Evolutionary conservation across 305 asterid genomes (phyloP).

Genomic region (Fraxinus platypoda): DNA sequence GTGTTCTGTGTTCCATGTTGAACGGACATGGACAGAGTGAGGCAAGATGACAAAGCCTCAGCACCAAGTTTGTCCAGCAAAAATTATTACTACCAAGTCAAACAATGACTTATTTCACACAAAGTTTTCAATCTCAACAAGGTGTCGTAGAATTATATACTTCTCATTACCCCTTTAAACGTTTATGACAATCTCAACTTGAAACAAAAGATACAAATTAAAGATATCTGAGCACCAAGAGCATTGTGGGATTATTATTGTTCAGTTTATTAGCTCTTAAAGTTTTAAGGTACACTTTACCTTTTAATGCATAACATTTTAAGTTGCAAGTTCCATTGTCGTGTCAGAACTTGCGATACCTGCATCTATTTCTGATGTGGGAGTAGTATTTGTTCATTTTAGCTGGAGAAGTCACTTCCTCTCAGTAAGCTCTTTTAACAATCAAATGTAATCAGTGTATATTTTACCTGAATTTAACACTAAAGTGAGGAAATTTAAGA

Average conservation of each 20-base stretch:
- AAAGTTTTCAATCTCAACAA: not conserved
- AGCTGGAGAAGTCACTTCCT: not conserved
- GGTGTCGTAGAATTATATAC: not conserved
- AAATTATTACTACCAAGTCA: not conserved
- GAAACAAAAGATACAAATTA: not conserved
- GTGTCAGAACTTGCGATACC: not conserved
- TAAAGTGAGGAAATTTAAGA: not conserved
- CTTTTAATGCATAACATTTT: not conserved
- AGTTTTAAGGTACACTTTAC: not conserved
- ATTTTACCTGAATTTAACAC: not conserved
- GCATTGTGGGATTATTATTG: not conserved
- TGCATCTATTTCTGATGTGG: not conserved
- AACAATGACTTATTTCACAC: not conserved
- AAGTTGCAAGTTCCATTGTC: not conserved
- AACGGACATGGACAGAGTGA: not conserved
- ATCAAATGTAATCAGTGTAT: not conserved
- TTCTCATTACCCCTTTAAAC: not conserved
- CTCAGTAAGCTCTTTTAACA: not conserved
- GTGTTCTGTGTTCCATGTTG: not conserved
- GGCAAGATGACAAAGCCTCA: not conserved
- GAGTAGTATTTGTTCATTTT: not conserved
- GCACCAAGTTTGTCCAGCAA: not conserved
- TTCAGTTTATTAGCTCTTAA: not conserved
- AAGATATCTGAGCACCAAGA: not conserved
- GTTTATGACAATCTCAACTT: not conserved